These are phyloP conservation scores for Ensete ventricosum DNA, from an alignment of 176 grass and related monocot genomes.

Conservation along the genomic window DNA sequence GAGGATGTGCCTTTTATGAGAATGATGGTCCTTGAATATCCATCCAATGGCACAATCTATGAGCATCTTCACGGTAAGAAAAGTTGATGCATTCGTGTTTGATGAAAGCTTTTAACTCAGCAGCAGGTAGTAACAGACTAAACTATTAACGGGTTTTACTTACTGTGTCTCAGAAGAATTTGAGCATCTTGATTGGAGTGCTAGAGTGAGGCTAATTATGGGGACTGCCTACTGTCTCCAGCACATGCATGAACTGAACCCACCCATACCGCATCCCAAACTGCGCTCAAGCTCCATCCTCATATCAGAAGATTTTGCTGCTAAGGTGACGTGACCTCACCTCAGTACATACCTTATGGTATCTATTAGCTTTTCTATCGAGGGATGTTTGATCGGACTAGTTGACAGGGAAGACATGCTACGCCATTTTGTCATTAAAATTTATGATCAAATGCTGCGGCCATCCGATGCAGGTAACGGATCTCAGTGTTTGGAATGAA, in stretches of 20 bases:
- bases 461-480: slow-evolving; percentile 49
- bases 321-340: slow-evolving; percentile 60
- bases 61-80: slow-evolving; percentile 90
- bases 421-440: background rate
- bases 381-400: too few relatives aligned
- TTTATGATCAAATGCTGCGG: background rate
- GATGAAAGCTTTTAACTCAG: background rate
- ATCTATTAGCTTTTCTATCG: background rate
- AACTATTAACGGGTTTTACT: slow-evolving; percentile 2
- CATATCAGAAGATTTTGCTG: slow-evolving; percentile 84
- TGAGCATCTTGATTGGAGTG: slow-evolving; percentile 87
- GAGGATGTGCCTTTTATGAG: slow-evolving; percentile 93
- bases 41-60: slow-evolving; percentile 71
- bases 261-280: slow-evolving; percentile 58
- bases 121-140: too few relatives aligned
- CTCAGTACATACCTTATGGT: background rate
- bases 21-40: slow-evolving; percentile 99
- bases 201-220: slow-evolving; percentile 89
- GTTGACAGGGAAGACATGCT: background rate
- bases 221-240: slow-evolving; percentile 83
- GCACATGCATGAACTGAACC: slow-evolving; percentile 81
- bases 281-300: slow-evolving; percentile 71
- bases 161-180: slow-evolving; percentile 70
- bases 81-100: background rate
- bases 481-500: slow-evolving; percentile 70